A percentile compares a stretch with the other conserved stretches of the same genome.
Evolutionary conservation across 345 rosid species (phyloP).

Genomic region (Rubroshorea leprosula): DNA sequence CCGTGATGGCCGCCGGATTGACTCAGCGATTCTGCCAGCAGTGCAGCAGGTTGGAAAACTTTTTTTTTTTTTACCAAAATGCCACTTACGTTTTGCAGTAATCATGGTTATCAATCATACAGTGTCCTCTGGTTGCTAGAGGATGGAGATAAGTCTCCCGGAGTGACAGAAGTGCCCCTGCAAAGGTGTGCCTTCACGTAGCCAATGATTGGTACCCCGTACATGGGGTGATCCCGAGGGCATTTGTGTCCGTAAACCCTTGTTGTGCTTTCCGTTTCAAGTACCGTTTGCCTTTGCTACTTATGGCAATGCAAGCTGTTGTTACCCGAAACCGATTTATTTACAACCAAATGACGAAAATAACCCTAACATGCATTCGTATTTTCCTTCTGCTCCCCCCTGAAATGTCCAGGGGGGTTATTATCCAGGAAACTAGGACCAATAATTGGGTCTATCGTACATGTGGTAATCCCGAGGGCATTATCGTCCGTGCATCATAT

Average conservation of each 20-base stretch:
- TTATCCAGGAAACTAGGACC: neutral
- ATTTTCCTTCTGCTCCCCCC: too few species aligned
- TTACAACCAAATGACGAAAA: constrained; percentile 8
- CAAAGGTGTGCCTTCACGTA: neutral
- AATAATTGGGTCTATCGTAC: constrained; percentile 24
- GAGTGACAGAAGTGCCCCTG: constrained; percentile 35
- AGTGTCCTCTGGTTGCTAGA: neutral
- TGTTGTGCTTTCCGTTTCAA: constrained; percentile 12
- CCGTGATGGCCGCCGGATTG: constrained; percentile 75
- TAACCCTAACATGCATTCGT: constrained; percentile 12
- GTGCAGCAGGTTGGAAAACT: constrained; percentile 78
- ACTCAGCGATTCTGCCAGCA: constrained; percentile 99
- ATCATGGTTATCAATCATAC: neutral
- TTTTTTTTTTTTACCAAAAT: constrained; percentile 10
- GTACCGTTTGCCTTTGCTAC: constrained; percentile 20
- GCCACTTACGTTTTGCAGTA: constrained; percentile 21
- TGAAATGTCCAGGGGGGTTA: constrained; percentile 17
- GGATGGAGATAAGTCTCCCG: neutral
- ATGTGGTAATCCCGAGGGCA: constrained; percentile 39
- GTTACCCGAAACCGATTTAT: neutral
- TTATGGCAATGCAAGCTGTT: constrained; percentile 13
- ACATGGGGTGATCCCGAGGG: constrained; percentile 49
- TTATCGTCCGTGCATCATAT: constrained; percentile 25
- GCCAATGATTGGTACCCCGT: constrained; percentile 38
- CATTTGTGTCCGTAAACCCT: constrained; percentile 40